phyloP scores from a whole-genome alignment of 1,284 basidiomycete species.

The Cutaneotrichosporon sp. region DNA sequence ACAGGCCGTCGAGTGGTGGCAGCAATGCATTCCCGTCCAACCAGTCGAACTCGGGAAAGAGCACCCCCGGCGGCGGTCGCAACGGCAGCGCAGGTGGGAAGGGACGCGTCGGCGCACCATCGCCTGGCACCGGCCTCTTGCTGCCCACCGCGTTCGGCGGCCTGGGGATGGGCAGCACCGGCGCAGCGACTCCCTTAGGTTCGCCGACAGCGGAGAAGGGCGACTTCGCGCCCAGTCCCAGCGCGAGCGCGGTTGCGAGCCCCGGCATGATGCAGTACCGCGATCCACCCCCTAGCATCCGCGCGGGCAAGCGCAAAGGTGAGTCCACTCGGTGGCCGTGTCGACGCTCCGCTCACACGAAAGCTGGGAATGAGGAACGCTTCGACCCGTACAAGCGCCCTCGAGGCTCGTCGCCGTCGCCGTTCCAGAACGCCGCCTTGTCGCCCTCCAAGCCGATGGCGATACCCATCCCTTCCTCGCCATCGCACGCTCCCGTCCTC shows the following conservation, averaged over 20 bases:
- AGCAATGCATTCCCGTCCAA: slow-evolving; percentile 13
- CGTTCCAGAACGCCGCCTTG: slow-evolving; percentile 30
- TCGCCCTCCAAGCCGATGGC: slow-evolving; percentile 37
- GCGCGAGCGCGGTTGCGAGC: slow-evolving; percentile 4
- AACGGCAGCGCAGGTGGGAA: slow-evolving; percentile 4
- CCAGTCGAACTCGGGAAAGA: slow-evolving; percentile 19
- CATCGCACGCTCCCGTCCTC: slow-evolving; percentile 35
- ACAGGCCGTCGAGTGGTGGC: slow-evolving; percentile 31
- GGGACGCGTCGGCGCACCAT: slow-evolving; percentile 3
- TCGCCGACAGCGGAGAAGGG: slow-evolving; percentile 45
- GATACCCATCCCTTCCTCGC: slow-evolving; percentile 46
- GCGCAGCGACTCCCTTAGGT: slow-evolving; percentile 35
- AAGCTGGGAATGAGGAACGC: slow-evolving; percentile 41
- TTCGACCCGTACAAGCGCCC: slow-evolving; percentile 53
- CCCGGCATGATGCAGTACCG: slow-evolving; percentile 49
- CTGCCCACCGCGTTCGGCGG: slow-evolving; percentile 45
- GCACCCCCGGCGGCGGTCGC: slow-evolving; percentile 17
- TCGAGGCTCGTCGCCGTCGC: slow-evolving; percentile 45
- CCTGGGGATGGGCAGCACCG: slow-evolving; percentile 34
- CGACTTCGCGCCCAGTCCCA: slow-evolving; percentile 30
- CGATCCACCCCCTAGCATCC: slow-evolving; percentile 33
- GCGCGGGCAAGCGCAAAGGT: slow-evolving; percentile 50
- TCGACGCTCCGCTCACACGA: slow-evolving; percentile 8
- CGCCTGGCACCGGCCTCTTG: slow-evolving; percentile 37
- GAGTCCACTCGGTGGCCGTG: slow-evolving; percentile 8